phyloP scores from a whole-genome alignment of 345 rosid genomes.

The Salix suchowensis region DNA sequence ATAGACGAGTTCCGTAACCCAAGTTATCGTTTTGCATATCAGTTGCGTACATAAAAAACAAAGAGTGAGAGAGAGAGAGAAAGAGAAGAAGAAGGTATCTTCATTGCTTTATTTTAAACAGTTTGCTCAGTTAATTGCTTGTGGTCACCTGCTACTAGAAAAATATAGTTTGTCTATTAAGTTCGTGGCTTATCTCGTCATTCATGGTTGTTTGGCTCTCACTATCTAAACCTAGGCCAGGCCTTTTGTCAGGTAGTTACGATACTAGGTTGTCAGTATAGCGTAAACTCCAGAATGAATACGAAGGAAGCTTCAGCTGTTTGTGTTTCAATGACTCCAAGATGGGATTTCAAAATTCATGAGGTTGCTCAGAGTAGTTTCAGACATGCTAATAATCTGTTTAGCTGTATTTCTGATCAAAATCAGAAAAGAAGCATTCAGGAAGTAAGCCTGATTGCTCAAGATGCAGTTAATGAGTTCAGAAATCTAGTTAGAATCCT shows the following conservation, averaged over 20 bases:
- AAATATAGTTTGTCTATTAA: not conserved
- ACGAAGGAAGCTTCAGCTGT: slow-evolving; percentile 14
- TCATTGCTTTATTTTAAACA: not conserved
- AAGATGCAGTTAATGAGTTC: slow-evolving; percentile 25
- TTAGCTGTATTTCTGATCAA: slow-evolving; percentile 28
- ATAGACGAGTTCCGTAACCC: not conserved
- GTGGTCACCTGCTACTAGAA: not conserved
- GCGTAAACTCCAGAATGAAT: not conserved
- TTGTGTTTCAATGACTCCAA: slow-evolving; percentile 19
- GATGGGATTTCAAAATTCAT: slow-evolving; percentile 23
- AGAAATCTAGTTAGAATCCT: slow-evolving; percentile 21
- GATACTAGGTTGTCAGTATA: not conserved
- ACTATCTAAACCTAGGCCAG: not conserved
- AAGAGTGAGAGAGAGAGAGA: no score
- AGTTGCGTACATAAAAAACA: not conserved
- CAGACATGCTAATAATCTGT: slow-evolving; percentile 18
- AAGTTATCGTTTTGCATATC: slow-evolving; percentile 5
- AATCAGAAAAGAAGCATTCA: slow-evolving; percentile 20
- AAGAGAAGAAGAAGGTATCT: not conserved
- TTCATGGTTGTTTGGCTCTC: not conserved
- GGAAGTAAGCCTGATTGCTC: slow-evolving; percentile 25
- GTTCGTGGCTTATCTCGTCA: not conserved
- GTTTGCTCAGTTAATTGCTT: not conserved
- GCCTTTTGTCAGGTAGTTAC: not conserved
- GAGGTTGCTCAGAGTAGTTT: slow-evolving; percentile 31